These are phyloP conservation scores for Simplicillium aogashimaense DNA, from an alignment of 2,329 filamentous ascomycete genomes.

Conservation along the genomic window DNA sequence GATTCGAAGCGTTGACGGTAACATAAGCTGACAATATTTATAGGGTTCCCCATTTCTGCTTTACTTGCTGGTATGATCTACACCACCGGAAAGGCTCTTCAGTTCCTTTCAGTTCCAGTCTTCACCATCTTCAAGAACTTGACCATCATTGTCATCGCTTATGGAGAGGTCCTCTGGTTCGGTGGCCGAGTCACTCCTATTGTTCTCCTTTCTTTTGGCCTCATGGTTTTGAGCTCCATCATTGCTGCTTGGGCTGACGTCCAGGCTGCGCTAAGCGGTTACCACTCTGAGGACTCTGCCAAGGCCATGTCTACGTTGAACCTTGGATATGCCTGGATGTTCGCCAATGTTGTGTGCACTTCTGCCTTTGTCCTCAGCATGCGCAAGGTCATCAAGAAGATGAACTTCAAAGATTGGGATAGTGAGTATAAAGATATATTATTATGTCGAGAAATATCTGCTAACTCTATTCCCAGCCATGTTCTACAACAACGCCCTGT, in stretches of 20 bases:
- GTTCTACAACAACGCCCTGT: slow-evolving; percentile 99
- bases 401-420: slow-evolving; percentile 99
- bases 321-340: slow-evolving; percentile 95
- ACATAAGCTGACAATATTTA: slow-evolving; percentile 11
- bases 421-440: slow-evolving; percentile 51
- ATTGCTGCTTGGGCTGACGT: slow-evolving; percentile 98
- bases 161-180: slow-evolving; percentile 97
- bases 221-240: slow-evolving; percentile 93
- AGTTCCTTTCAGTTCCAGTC: slow-evolving; percentile 93
- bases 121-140: slow-evolving; percentile 99
- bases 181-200: slow-evolving; percentile 83
- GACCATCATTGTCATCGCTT: slow-evolving; percentile 97
- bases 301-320: slow-evolving; percentile 82
- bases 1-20: background rate
- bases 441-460: slow-evolving; percentile 3
- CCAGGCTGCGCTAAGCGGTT: slow-evolving; percentile 64
- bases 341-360: slow-evolving; percentile 90
- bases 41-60: slow-evolving; percentile 93
- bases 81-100: slow-evolving; percentile 88
- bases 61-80: slow-evolving; percentile 99
- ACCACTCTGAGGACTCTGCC: slow-evolving; percentile 48
- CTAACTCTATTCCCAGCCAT: slow-evolving; percentile 58
- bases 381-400: slow-evolving; percentile 98
- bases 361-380: slow-evolving; percentile 84
- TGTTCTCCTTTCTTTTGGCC: slow-evolving; percentile 82